phyloP scores from a whole-genome alignment of 1,139 yeast genomes.

The Eremothecium gossypii region DNA sequence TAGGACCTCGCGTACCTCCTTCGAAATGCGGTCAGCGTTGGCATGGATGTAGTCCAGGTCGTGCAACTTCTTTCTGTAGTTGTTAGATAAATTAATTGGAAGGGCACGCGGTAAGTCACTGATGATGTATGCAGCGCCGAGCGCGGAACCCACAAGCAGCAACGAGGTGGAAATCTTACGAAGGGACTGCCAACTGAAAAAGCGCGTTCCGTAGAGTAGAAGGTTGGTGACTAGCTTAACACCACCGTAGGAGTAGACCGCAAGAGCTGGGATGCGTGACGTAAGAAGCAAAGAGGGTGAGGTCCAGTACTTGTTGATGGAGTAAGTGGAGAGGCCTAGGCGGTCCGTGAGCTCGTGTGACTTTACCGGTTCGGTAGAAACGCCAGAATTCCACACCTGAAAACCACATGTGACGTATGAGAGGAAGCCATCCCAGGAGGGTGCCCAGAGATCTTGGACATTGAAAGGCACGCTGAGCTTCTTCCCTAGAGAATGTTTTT shows the following conservation, averaged over 20 bases:
- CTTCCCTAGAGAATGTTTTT: slow-evolving; percentile 53
- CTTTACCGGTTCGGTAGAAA: slow-evolving; percentile 2
- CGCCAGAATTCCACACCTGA: slow-evolving; percentile 7
- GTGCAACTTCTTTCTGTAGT: slow-evolving; percentile 52
- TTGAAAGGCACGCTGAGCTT: slow-evolving; percentile 52
- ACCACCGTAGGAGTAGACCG: slow-evolving; percentile 31
- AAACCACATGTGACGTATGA: slow-evolving; percentile 25
- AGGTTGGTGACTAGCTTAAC: slow-evolving; percentile 27
- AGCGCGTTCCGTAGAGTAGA: slow-evolving; percentile 28
- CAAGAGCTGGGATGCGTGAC: slow-evolving; percentile 28
- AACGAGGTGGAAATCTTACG: slow-evolving; percentile 31
- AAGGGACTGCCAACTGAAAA: slow-evolving; percentile 29
- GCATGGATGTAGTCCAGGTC: slow-evolving; percentile 67
- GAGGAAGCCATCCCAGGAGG: slow-evolving; percentile 50
- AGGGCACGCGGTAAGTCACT: slow-evolving; percentile 83
- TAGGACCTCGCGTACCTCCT: slow-evolving; percentile 75
- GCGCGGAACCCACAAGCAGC: slow-evolving; percentile 43
- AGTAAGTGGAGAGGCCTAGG: slow-evolving; percentile 19
- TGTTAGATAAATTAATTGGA: slow-evolving; percentile 72
- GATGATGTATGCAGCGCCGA: slow-evolving; percentile 57
- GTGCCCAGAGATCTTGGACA: slow-evolving; percentile 67
- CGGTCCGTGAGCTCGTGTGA: slow-evolving; percentile 7
- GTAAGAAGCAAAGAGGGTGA: slow-evolving; percentile 29
- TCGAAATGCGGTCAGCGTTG: slow-evolving; percentile 70
- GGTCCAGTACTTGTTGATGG: slow-evolving; percentile 23